Base-by-base conservation (phyloP, 495 filamentous ascomycete genomes). In the Aspergillus coremiiformis region DNA sequence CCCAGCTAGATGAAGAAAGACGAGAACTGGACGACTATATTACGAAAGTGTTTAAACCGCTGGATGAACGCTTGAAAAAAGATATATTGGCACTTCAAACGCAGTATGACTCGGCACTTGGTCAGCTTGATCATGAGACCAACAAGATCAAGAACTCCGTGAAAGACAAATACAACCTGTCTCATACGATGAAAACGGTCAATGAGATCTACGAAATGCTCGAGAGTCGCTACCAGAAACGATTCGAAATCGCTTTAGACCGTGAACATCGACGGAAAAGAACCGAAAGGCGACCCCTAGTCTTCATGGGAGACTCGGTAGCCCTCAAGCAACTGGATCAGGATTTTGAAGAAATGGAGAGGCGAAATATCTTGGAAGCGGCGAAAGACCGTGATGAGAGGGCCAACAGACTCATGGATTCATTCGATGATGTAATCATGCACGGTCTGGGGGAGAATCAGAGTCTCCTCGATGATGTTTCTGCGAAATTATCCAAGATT, bases 331-430 rank as follows among this genome's bases (percentile, higher is more conserved):
- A 71, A 48, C 55, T 80, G 4, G 77, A 79, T 39, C 68, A 60
- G n/a, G 74, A 80, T 20, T 80, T 80, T 51, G 73, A 78, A 52
- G 65, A 67, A 30, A 77, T 77, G 66, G 77, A 80, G 51, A 75
- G 70, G 39, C 72, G 72, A 37, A 75, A 76, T 41, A 70, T 74
- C 14, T 56, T 79, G 4, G 74, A 77, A 47, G 75, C 76, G 7
- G 75, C 73, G 32, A 69, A 72, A 55, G 70, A 78, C 33, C 70
- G 72, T 20, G 73, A 78, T 58, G 67, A 69, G 9, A 64, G 77
- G 52, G 76, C 76, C 17, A 79, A 80, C 52, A 61, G 65, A 30
- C 63, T 79, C 8, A 79, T 79, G 72, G 74, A 80, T 55, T 66
- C 73, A 7, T 76, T 80, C 47, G 75, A 80, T 44, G 70, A 75